Conservation (phyloP, 371 early-diverging fungal genomes). For the Rhizopus arrhizus region DNA sequence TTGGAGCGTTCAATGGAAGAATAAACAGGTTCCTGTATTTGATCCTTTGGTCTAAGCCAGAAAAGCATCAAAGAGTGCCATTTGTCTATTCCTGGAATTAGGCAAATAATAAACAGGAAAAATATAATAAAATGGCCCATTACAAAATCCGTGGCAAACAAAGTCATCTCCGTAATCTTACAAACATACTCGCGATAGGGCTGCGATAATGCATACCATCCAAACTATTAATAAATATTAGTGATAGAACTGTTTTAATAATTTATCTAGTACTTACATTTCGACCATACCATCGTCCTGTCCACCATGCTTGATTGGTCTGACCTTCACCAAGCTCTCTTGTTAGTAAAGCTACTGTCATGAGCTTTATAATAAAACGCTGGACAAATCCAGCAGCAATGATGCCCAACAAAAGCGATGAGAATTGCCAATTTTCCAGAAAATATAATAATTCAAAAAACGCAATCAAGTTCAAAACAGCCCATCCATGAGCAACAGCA, state of each 20-base stretch:
- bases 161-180: constrained; percentile 85
- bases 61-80: constrained; percentile 84
- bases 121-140: constrained; percentile 76
- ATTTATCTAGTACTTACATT: constrained; percentile 63
- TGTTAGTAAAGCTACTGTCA: constrained; percentile 73
- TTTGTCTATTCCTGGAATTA: constrained; percentile 76
- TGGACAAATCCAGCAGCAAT: constrained; percentile 69
- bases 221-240: constrained; percentile 30
- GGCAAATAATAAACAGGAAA: constrained; percentile 66
- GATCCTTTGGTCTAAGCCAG: constrained; percentile 71
- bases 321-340: constrained; percentile 84
- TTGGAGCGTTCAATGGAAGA: constrained; percentile 27
- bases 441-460: constrained; percentile 70
- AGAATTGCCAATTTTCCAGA: constrained; percentile 66
- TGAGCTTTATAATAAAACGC: constrained; percentile 67
- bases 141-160: constrained; percentile 81
- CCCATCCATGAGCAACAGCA: constrained; percentile 67
- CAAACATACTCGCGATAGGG: constrained; percentile 80
- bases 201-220: constrained; percentile 65
- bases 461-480: constrained; percentile 64
- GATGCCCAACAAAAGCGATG: constrained; percentile 67
- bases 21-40: constrained; percentile 28
- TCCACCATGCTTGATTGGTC: constrained; percentile 89
- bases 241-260: background rate
- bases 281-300: constrained; percentile 83